Conservation (phyloP, 2,329 filamentous ascomycete species). For the Paracamarosporium sp. region DNA sequence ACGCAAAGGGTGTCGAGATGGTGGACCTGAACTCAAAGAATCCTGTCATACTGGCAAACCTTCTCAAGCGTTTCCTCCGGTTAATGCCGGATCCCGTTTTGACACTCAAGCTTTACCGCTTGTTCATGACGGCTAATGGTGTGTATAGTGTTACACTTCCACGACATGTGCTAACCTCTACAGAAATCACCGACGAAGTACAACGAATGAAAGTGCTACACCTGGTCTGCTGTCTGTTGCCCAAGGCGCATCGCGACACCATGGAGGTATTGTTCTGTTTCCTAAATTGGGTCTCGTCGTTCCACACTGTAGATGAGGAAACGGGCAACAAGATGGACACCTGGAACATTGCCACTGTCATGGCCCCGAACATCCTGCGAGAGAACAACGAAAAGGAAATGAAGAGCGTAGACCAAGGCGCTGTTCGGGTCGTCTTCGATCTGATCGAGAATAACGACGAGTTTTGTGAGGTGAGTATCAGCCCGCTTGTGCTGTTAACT, state of each 20-base stretch:
- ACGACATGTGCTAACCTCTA: constrained; percentile 19
- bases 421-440: constrained; percentile 90
- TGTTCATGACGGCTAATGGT: constrained; percentile 90
- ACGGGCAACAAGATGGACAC: constrained; percentile 99
- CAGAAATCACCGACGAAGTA: constrained; percentile 79
- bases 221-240: constrained; percentile 87
- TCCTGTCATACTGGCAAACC: constrained; percentile 89
- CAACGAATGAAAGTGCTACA: constrained; percentile 86
- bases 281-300: constrained; percentile 96
- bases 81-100: constrained; percentile 93
- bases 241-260: constrained; percentile 89
- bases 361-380: constrained; percentile 92
- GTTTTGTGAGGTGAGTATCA: constrained; percentile 86
- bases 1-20: constrained; percentile 82
- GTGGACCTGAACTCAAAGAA: constrained; percentile 88
- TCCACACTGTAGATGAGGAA: constrained; percentile 96
- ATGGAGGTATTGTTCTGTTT: constrained; percentile 96
- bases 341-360: constrained; percentile 95
- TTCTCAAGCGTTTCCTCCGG: constrained; percentile 93
- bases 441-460: constrained; percentile 93
- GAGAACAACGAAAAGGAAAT: constrained; percentile 60
- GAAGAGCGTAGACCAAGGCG: constrained; percentile 85
- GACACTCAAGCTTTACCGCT: constrained; percentile 89
- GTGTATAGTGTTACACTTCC: constrained; percentile 35
- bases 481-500: not conserved